Conservation (phyloP, 2,329 filamentous ascomycete species). For the Escovopsis sp. region DNA sequence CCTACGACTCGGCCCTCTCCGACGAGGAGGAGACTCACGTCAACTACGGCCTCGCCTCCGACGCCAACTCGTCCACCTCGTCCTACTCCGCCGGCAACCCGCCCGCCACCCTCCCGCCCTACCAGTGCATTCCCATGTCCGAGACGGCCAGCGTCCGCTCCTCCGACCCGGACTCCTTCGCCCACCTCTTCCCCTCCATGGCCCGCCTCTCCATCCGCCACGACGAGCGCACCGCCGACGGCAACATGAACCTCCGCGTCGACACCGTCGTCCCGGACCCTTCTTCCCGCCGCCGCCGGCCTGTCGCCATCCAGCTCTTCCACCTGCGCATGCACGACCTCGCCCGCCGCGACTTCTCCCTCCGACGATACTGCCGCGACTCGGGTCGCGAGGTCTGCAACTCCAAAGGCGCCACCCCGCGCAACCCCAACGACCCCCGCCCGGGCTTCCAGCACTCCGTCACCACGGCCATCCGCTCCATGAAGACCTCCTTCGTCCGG, state of each 20-base stretch:
- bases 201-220: constrained; percentile 71
- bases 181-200: constrained; percentile 70
- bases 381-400: constrained; percentile 89
- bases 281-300: constrained; percentile 28
- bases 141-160: constrained; percentile 49
- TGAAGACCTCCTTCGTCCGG: constrained; percentile 21
- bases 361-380: constrained; percentile 81
- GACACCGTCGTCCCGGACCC: constrained; percentile 55
- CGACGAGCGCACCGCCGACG: constrained; percentile 78
- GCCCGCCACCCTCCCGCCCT: constrained; percentile 34
- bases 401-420: constrained; percentile 51
- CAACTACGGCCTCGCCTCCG: constrained; percentile 13
- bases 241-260: constrained; percentile 90
- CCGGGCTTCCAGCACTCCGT: constrained; percentile 27
- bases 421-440: constrained; percentile 6
- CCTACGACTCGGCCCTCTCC: constrained; percentile 58
- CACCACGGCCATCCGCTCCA: constrained; percentile 32
- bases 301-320: constrained; percentile 57
- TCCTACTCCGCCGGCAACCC: constrained; percentile 24
- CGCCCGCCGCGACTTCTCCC: constrained; percentile 70
- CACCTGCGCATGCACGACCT: constrained; percentile 92
- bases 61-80: constrained; percentile 9
- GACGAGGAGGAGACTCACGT: constrained; percentile 12
- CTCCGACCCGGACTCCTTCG: constrained; percentile 70
- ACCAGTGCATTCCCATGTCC: constrained; percentile 41